Percentiles rank a stretch among this genome's conserved stretches.
Conservation (phyloP, 306 rosid genomes). For the Cicer judaicum region DNA sequence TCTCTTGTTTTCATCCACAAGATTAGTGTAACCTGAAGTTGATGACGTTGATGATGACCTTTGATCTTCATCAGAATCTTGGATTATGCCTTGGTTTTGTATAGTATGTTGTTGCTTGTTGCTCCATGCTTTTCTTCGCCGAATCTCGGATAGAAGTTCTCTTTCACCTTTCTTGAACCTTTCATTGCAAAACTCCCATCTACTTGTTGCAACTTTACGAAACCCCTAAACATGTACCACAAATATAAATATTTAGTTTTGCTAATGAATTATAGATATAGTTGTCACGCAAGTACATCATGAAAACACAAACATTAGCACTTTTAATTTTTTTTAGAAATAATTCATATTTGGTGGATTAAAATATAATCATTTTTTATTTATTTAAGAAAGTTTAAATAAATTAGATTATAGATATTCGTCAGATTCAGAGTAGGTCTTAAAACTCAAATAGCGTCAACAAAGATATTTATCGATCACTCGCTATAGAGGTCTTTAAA, state of each 20-base stretch:
- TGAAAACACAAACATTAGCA: too few species aligned
- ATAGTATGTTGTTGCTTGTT: constrained; percentile 52
- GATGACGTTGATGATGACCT: constrained; percentile 81
- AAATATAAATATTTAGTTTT: background rate
- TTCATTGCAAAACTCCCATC: constrained; percentile 94
- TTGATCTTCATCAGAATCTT: constrained; percentile 76
- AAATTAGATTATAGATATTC: too few species aligned
- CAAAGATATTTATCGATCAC: too few species aligned
- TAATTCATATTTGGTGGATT: too few species aligned
- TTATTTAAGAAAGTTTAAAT: too few species aligned
- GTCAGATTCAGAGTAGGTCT: too few species aligned
- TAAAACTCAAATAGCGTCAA: too few species aligned
- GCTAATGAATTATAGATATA: background rate
- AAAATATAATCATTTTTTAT: too few species aligned
- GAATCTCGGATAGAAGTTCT: constrained; percentile 65
- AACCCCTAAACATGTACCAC: constrained; percentile 62
- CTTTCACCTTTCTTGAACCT: constrained; percentile 76
- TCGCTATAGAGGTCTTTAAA: too few species aligned
- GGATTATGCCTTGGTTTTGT: constrained; percentile 40
- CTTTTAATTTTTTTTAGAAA: too few species aligned
- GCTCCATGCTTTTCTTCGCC: constrained; percentile 80
- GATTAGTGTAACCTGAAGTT: constrained; percentile 57
- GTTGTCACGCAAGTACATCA: too few species aligned
- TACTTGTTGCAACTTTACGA: constrained; percentile 73
- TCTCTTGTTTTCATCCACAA: constrained; percentile 77